Evolutionary conservation across 1,284 basidiomycete genomes (phyloP), one percentile per base, ranked within the genome.

Genomic region (Amylostereum areolatum): DNA sequence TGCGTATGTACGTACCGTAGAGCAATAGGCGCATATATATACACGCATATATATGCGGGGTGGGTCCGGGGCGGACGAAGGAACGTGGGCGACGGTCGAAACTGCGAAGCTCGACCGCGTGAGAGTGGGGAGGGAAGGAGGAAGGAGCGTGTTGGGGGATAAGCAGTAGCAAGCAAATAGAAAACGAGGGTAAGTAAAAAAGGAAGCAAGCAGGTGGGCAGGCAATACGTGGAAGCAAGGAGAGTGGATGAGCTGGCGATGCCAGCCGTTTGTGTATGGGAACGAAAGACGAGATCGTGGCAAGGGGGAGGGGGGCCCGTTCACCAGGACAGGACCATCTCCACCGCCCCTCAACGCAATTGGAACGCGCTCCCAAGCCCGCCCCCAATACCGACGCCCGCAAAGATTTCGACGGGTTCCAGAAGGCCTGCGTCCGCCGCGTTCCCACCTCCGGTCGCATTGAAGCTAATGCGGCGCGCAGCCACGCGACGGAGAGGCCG

Each of bases 361-460:
- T 83, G 77, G 63, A 85, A 83, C 18, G 81, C 81, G 57, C 80
- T 82, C 7, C 70, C 81, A 39, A 83, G 65, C 41, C 62, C 63
- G 36, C 55, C 47, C 18, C 65, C 65, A 37, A n/a, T n/a, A 81
- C 5, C 80, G 76, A 53, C 82, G 81, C 39, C 79, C 68, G 9
- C 68, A 59, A 6, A 65, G 55, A 33, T 57, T 59, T 49, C 77
- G 55, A 52, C 69, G 27, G 49, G 47, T 12, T 76, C 18, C 71
- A 69, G 54, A 78, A 81, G 5, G 73, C 77, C 43, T 77, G 81
- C 55, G 71, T 70, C 58, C 78, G 25, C 62, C 5, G 68, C 72
- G 37, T 8, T 37, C 37, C 35, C 50, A 59, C 78, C 71, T 10
- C 74, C 52, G 52, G 72, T 78, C 43, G 31, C 53, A 27, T 43